Conservation (phyloP, 2,329 filamentous ascomycete species). For the Fusarium marasasianum region DNA sequence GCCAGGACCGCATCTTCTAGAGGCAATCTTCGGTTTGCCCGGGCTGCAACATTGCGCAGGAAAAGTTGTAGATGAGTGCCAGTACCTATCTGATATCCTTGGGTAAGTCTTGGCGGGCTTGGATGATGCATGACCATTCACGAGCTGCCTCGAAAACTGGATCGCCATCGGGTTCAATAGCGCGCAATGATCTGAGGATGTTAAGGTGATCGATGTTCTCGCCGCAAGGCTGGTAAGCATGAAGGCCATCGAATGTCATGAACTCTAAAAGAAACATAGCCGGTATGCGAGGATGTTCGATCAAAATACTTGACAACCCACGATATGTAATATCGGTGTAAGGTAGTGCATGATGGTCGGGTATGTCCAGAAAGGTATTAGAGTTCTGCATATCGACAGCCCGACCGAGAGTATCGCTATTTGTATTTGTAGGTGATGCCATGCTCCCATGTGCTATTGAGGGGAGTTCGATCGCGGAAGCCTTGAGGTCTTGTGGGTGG, state of each 20-base stretch:
- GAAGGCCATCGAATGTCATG: conserved; percentile 38
- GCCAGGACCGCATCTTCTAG: conserved; percentile 43
- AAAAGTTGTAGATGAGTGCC: conserved; percentile 45
- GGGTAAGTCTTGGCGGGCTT: conserved; percentile 36
- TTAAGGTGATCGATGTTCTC: conserved; percentile 23
- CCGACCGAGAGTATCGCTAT: neutral
- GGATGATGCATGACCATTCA: conserved; percentile 46
- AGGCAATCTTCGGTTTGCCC: conserved; percentile 18
- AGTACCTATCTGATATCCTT: conserved; percentile 47
- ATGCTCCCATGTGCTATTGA: neutral
- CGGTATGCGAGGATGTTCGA: conserved; percentile 35
- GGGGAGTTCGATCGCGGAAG: neutral
- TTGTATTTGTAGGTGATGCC: neutral
- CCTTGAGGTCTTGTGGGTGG: conserved; percentile 23
- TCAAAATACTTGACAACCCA: conserved; percentile 25
- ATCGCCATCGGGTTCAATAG: conserved; percentile 38
- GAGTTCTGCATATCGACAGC: neutral
- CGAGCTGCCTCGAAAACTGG: conserved; percentile 42
- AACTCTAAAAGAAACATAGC: conserved; percentile 41
- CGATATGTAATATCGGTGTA: conserved; percentile 39
- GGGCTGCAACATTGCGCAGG: conserved; percentile 41
- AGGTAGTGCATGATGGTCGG: conserved; percentile 31
- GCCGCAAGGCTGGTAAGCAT: conserved; percentile 46
- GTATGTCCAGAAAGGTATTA: neutral
- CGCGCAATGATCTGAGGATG: conserved; percentile 36